Base-by-base conservation (phyloP, 2,329 filamentous ascomycete species). In the Colletotrichum lupini region DNA sequence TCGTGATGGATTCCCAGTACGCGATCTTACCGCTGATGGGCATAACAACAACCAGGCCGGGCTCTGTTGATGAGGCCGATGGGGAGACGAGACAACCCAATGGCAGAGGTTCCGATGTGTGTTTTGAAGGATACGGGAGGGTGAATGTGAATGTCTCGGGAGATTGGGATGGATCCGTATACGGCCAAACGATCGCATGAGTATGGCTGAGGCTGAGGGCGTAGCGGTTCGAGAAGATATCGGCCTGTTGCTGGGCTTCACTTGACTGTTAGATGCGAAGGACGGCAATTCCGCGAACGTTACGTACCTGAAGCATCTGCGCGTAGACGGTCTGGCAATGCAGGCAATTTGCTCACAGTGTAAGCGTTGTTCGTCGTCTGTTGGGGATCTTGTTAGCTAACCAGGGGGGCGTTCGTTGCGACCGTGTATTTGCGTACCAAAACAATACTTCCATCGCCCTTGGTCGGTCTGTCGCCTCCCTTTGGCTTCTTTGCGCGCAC, bases 1-100 rank as follows among this genome's bases (percentile, higher is more conserved):
- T 95, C 68, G 96, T 95, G 75, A 98, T 94, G 52, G 95, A 97
- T 81, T 98, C 97, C 95, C 97, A 98, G 82, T 97, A 98, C 57
- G 94, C 92, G 65, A 98, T 91, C 81, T 92, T 95, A 65, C 97
- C 97, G 61, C 89, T 95, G 22, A 90, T 90, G 14, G 96, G 94
- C 85, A 96, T 94, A 49, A 98, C 88, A 49, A 98, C 90, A 32
- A 99, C 91, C 49, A 99, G 88, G 2, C 97, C 97, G 42, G 95
- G 93, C 77, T 97, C 94, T 61, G 91, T 90, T n/a, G 90, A 91
- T 5, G 92, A 92, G 12, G 93, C 92, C 5, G 94, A 93, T 62
- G 93, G 92, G 0, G 94, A 92, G 7, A 98, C 92, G 65, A 99
- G 89, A 22, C 94, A 91, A 67, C 95, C 97, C 52, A 98, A 87